phyloP scores from a whole-genome alignment of 139 green algal genomes.

The Chlorella ohadii region DNA sequence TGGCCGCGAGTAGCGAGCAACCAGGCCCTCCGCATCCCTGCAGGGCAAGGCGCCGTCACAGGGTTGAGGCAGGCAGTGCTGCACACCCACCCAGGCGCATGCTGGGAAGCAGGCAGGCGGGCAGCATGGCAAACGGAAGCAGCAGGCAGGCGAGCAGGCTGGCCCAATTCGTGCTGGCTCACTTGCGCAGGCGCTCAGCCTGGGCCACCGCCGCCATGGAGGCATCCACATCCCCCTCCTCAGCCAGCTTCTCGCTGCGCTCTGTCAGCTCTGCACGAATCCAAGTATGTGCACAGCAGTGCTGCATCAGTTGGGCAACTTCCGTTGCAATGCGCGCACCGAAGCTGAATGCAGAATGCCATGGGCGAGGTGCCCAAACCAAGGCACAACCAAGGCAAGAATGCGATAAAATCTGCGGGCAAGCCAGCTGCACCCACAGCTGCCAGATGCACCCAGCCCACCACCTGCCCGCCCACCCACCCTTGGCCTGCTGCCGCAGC shows the following conservation, averaged over 20 bases:
- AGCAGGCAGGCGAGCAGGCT: neutral
- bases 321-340: too few relatives aligned
- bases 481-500: slow-evolving; percentile 38
- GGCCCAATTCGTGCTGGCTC: neutral
- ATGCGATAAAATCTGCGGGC: too few relatives aligned
- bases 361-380: too few relatives aligned
- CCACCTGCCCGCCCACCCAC: neutral
- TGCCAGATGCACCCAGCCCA: neutral
- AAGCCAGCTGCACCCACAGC: neutral
- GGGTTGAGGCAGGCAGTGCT: neutral
- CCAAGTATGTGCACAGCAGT: neutral
- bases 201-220: slow-evolving; percentile 70
- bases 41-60: neutral
- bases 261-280: slow-evolving; percentile 60
- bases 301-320: too few relatives aligned
- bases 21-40: neutral
- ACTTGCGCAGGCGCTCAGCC: slow-evolving; percentile 63
- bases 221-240: slow-evolving; percentile 84
- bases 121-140: neutral
- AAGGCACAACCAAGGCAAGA: too few relatives aligned
- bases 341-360: too few relatives aligned
- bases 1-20: neutral
- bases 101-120: neutral
- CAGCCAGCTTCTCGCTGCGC: slow-evolving; percentile 66
- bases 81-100: too few relatives aligned